Evolutionary conservation across 1,139 yeast genomes (phyloP).

Genomic region (Suhomyces panamericanus): DNA sequence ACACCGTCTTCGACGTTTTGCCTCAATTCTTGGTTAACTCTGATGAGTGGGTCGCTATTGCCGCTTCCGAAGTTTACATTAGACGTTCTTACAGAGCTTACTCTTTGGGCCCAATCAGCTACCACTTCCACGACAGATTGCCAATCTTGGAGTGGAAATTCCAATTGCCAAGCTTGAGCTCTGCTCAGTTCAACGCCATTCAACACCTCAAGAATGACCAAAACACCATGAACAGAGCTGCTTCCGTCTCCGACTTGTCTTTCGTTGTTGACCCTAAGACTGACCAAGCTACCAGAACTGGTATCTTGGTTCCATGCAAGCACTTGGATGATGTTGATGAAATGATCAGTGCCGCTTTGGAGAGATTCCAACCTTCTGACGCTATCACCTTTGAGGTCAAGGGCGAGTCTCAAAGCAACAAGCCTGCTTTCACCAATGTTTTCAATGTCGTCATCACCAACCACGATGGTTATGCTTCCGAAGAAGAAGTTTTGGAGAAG

Average conservation of each 20-base stretch:
- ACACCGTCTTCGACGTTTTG: conserved; percentile 93
- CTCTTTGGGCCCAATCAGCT: conserved; percentile 73
- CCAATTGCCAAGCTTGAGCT: conserved; percentile 71
- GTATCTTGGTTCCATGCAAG: conserved; percentile 79
- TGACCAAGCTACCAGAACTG: conserved; percentile 66
- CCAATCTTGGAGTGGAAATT: conserved; percentile 88
- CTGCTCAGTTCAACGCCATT: conserved; percentile 68
- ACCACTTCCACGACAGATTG: conserved; percentile 57
- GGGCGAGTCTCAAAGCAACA: conserved; percentile 20
- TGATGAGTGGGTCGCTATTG: conserved; percentile 89
- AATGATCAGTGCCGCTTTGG: conserved; percentile 72
- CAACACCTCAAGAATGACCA: conserved; percentile 47
- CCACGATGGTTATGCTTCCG: conserved; percentile 71
- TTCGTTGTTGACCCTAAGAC: conserved; percentile 70
- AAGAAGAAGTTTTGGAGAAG: conserved; percentile 64
- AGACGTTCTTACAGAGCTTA: conserved; percentile 98
- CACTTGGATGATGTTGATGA: conserved; percentile 92
- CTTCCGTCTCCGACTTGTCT: conserved; percentile 89
- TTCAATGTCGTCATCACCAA: conserved; percentile 76
- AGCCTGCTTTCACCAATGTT: conserved; percentile 61
- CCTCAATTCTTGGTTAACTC: conserved; percentile 82
- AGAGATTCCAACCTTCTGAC: conserved; percentile 56
- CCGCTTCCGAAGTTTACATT: conserved; percentile 94
- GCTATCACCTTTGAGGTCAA: conserved; percentile 41
- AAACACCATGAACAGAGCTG: conserved; percentile 70